Evolutionary conservation across 805 yeast species (phyloP), one percentile per base, ranked within the genome.

Genomic region (Candida incommunis): DNA sequence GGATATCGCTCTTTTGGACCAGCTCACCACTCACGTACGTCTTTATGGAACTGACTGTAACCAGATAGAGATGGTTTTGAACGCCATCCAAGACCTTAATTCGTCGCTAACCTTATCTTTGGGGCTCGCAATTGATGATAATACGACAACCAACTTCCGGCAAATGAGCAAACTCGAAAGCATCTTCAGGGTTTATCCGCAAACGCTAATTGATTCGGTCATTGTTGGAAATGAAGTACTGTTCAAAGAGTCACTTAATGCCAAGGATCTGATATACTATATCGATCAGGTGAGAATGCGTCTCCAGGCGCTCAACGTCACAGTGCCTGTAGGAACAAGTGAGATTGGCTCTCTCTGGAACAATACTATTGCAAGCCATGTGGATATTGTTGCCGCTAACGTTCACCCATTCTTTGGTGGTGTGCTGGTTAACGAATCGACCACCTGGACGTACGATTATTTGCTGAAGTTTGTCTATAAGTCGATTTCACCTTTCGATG

Each of bases 371-470:
- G 53, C 74, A 24, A 52, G 58, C 27, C 61, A 55, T 1, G 70
- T 76, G 51, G 85, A 80, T 52, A 59, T 78, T 9, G 56, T 75
- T 25, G 86, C 84, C 0, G 75, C 78, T 5, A 79, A 78, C 53
- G 63, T 77, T 3, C 82, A 78, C 59, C 86, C 87, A 2, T 80
- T 80, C 48, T 77, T 79, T 57, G 73, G 76, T 1, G 87, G 87
- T 0, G 70, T 68, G 0, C 45, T 50, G 1, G 80, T 72, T 1
- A 50, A 61, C 7, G 53, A 58, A 2, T 77, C 82, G 0, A 60
- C 74, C 0, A 54, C 62, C 9, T 78, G 86, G 85, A 67, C 74
- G 0, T 58, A 64, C 27, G 71, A 72, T 42, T 76, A 66, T 50
- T 48, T 74, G 26, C 54, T 68, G 42, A 58, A 70, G 45, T 54